A percentile compares a stretch with the other conserved stretches of the same genome.
These are phyloP conservation scores for Chlamydomonas eustigma DNA, from an alignment of 139 green algal genomes.

Conservation along the genomic window DNA sequence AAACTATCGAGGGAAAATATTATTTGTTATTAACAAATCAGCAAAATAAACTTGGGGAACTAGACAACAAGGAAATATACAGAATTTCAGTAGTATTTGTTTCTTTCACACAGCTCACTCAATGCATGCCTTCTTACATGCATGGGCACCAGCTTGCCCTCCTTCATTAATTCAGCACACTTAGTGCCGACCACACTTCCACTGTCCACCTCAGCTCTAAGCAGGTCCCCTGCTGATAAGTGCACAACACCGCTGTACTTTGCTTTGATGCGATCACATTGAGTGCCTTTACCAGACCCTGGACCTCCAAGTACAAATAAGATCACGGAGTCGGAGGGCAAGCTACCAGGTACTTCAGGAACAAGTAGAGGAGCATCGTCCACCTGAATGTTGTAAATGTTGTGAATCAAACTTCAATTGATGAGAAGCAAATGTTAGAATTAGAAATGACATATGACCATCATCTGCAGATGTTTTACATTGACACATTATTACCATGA, in stretches of 20 bases:
- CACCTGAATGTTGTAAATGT: no score
- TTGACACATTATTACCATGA: no score
- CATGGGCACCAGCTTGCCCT: conserved; percentile 77
- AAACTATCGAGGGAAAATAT: background rate
- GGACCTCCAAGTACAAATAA: conserved; percentile 50
- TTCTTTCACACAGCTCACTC: background rate
- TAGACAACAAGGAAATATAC: background rate
- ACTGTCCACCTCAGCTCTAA: conserved; percentile 67
- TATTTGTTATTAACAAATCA: background rate
- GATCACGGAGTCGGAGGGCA: conserved; percentile 33
- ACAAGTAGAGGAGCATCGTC: conserved; percentile 18
- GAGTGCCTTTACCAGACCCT: conserved; percentile 48
- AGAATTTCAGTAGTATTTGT: background rate
- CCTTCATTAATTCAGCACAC: conserved; percentile 73
- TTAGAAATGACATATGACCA: no score
- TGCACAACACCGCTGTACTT: conserved; percentile 37
- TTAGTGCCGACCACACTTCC: conserved; percentile 48
- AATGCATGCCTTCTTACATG: conserved; percentile 11
- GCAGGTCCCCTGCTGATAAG: conserved; percentile 66
- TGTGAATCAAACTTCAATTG: no score
- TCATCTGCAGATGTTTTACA: no score
- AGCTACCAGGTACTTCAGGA: conserved; percentile 20
- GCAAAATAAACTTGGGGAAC: no score
- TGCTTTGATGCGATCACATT: conserved; percentile 42
- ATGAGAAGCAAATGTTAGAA: no score